Evolutionary conservation across 2,329 filamentous ascomycete species (phyloP).

Genomic region (Curvularia sp.): DNA sequence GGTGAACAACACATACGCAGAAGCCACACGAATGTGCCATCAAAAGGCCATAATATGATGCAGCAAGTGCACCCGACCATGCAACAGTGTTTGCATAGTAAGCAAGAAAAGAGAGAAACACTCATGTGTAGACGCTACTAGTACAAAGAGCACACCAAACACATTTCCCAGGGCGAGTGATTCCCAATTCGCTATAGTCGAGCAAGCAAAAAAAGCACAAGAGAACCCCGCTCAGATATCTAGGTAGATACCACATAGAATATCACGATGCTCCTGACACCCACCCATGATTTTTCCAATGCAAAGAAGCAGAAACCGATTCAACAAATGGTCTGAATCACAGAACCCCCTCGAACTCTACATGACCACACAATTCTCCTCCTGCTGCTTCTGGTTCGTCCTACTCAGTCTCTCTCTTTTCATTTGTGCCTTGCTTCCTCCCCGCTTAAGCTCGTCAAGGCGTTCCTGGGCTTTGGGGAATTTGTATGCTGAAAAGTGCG

Average conservation of each 20-base stretch:
- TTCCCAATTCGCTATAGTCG: neutral
- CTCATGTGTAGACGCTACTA: neutral
- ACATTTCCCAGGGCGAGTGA: neutral
- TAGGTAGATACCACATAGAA: neutral
- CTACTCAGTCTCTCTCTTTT: slow-evolving; percentile 80
- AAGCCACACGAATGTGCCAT: neutral
- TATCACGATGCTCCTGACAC: neutral
- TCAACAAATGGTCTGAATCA: neutral
- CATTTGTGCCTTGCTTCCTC: slow-evolving; percentile 75
- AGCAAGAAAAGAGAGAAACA: neutral
- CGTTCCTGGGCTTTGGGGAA: slow-evolving; percentile 92
- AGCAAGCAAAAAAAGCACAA: neutral
- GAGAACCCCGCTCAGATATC: neutral
- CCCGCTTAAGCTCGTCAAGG: slow-evolving; percentile 87
- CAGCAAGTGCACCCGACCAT: neutral
- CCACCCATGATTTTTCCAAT: neutral
- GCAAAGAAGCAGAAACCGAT: neutral
- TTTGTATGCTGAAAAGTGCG: slow-evolving; percentile 73
- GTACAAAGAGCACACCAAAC: neutral
- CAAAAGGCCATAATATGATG: neutral
- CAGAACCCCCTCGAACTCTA: slow-evolving; percentile 46
- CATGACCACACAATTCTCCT: slow-evolving; percentile 89
- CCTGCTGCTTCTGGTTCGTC: slow-evolving; percentile 82
- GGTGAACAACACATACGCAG: neutral
- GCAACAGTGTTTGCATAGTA: no score